Evolutionary conservation across 2,329 filamentous ascomycete genomes (phyloP), one percentile per base, ranked within the genome.

Genomic region (Sporothrix sp.): DNA sequence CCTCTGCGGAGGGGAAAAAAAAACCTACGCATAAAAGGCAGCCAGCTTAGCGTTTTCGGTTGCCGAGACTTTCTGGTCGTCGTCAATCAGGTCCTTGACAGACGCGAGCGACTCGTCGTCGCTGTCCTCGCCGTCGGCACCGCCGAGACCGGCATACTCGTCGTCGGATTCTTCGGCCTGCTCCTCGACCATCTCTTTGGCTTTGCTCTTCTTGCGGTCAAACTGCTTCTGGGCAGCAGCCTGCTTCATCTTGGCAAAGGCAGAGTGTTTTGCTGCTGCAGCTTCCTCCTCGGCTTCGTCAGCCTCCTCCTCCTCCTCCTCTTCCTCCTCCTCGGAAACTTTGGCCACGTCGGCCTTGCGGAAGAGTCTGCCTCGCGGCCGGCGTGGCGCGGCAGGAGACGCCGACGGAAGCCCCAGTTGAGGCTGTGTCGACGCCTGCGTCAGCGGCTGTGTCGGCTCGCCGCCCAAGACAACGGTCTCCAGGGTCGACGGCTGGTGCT

Each of bases 91-190:
- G 56, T 88, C 82, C 58, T 85, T 79, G 56, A 93, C 79, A 7
- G 85, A 75, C 11, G 67, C 78, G 27, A 82, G 82, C 52, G 86
- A 85, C 53, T 87, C 79, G 52, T 89, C 85, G 50, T 83, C 84
- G 38, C 78, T 84, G 57, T 91, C 87, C 58, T 97, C 91, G 54
- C 91, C 90, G 65, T 90, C 91, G 10, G 74, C 84, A 56, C 93
- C 93, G 58, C 93, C 93, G 9, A 98, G 74, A 4, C 93, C 93
- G 35, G 90, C 91, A 64, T 97, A 98, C 66, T 98, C 93, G 63
- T 98, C 93, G 63, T 98, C 94, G 0, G 93, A 98, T 68, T 98
- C 93, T 60, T 95, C 87, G 54, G 93, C 91, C 63, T 95, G 89
- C 58, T 96, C 93, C 57, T 97, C 80, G 33, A 98, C 75, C 76